Evolutionary conservation across 805 yeast genomes (phyloP).

Genomic region (Starmerella sirachaensis): DNA sequence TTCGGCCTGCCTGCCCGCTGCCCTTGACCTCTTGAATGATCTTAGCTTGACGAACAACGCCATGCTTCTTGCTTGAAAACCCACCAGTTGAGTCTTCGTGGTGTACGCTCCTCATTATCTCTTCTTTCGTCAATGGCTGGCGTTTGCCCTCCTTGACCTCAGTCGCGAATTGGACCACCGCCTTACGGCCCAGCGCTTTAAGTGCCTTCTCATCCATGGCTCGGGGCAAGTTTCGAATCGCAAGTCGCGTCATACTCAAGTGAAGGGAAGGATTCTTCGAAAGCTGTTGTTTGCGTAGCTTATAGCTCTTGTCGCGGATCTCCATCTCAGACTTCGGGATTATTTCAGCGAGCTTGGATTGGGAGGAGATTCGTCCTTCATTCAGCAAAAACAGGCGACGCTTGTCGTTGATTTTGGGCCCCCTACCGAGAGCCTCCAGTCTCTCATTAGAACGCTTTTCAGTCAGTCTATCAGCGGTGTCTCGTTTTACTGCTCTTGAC

Average conservation of each 20-base stretch:
- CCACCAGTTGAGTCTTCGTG: slow-evolving; percentile 41
- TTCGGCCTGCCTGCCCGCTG: slow-evolving; percentile 73
- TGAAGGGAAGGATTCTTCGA: slow-evolving; percentile 84
- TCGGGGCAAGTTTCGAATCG: slow-evolving; percentile 87
- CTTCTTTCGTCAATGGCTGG: slow-evolving; percentile 83
- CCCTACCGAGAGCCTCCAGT: slow-evolving; percentile 65
- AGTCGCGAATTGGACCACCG: slow-evolving; percentile 85
- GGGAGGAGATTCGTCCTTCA: slow-evolving; percentile 82
- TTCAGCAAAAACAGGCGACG: slow-evolving; percentile 77
- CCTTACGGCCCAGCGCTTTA: slow-evolving; percentile 87
- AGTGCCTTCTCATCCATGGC: slow-evolving; percentile 78
- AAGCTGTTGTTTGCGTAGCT: slow-evolving; percentile 77
- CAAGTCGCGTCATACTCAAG: slow-evolving; percentile 87
- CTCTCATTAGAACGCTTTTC: slow-evolving; percentile 64
- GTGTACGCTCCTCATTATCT: slow-evolving; percentile 63
- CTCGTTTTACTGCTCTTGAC: slow-evolving; percentile 75
- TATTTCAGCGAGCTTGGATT: slow-evolving; percentile 62
- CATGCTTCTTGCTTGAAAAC: slow-evolving; percentile 59
- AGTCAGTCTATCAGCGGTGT: slow-evolving; percentile 60
- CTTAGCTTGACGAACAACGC: slow-evolving; percentile 89
- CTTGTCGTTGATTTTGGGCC: slow-evolving; percentile 66
- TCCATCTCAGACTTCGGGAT: slow-evolving; percentile 67
- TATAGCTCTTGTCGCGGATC: slow-evolving; percentile 75
- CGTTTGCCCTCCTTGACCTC: slow-evolving; percentile 67
- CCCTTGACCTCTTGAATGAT: slow-evolving; percentile 87